Base-by-base conservation (phyloP, 176 grass and related monocot genomes). In the Triticum timopheevii region DNA sequence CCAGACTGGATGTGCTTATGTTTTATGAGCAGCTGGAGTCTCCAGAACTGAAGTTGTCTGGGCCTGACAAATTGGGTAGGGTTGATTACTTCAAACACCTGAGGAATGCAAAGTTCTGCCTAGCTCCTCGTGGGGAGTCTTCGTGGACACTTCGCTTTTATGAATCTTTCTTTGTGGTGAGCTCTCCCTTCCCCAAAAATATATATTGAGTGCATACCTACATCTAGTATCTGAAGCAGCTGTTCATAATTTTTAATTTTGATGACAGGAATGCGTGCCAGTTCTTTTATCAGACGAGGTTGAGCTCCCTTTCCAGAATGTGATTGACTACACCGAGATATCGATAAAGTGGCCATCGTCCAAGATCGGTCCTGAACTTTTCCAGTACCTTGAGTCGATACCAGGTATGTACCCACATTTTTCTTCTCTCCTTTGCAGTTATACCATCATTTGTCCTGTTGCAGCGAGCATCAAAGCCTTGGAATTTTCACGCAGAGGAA, bases 141-240 rank as follows among this genome's bases (percentile, higher is more conserved):
- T 98, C 96, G 10, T 98, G 97, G 97, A 93, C 97, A 69, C 94
- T 98, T 92, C 84, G 93, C 62, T 98, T 98, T 69, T 96, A 91
- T 30, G 92, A 96, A 67, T 90, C 94, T 36, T 98, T 92, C 78
- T 98, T 98, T 83, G 94, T 98, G 97, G 97, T 93, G 45, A 89
- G 90, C 61, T 45, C 39, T 75, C 73, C 84, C 80, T 90, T 56
- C 19, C 42, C 20, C 61, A n/a, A 39, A 88, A 52, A 31, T 6
- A 89, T 72, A 31, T 17, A 89, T 77, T 49, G 20, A 19, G 8
- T 62, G 63, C 61, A 42, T 79, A 64, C 11, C 3, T 56, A 33
- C 58, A 54, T 9, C 13, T 65, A 40, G 49, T 23, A 76, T 82
- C 15, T 42, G 23, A 8, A 6, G 73, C 23, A 77, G 38, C 62